Percentiles rank a stretch among this genome's conserved stretches.
phyloP scores from a whole-genome alignment of 2,329 filamentous ascomycete genomes.

The Trichoderma koningiopsis region DNA sequence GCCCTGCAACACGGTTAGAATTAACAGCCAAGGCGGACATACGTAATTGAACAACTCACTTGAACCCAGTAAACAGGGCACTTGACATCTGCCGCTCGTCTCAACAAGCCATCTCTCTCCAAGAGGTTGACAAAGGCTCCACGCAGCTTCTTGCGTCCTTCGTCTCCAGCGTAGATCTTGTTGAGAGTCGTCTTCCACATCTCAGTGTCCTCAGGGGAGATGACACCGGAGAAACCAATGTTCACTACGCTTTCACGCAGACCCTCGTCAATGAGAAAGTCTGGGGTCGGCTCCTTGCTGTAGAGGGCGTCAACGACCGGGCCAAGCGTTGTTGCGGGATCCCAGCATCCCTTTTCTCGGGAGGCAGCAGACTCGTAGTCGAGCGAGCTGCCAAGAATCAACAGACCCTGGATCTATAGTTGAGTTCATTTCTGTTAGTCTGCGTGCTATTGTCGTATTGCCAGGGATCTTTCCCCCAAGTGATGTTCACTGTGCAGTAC shows the following conservation, averaged over 20 bases:
- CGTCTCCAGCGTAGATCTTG: slow-evolving; percentile 51
- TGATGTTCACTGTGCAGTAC: background rate
- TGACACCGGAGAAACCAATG: slow-evolving; percentile 50
- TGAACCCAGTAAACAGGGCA: slow-evolving; percentile 58
- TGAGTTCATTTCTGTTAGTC: slow-evolving; percentile 20
- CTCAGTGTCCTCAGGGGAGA: slow-evolving; percentile 39
- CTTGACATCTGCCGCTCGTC: slow-evolving; percentile 49
- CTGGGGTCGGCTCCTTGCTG: slow-evolving; percentile 42
- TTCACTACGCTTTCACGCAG: slow-evolving; percentile 50
- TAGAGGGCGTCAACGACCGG: slow-evolving; percentile 49
- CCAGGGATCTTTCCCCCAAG: background rate
- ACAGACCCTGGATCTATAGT: slow-evolving; percentile 48
- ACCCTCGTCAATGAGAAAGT: slow-evolving; percentile 51
- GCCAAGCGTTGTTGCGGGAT: slow-evolving; percentile 45
- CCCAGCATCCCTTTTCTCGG: slow-evolving; percentile 52
- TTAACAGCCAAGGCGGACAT: background rate
- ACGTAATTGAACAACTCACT: slow-evolving; percentile 34
- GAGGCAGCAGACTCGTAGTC: slow-evolving; percentile 53
- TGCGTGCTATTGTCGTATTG: slow-evolving; percentile 13
- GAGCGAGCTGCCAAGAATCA: slow-evolving; percentile 55
- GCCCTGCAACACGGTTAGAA: slow-evolving; percentile 39
- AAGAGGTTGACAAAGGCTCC: slow-evolving; percentile 49
- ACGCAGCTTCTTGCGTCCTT: slow-evolving; percentile 51
- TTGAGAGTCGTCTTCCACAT: slow-evolving; percentile 53
- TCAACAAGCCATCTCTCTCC: slow-evolving; percentile 51